Base-by-base conservation (phyloP, 768 basidiomycete genomes). In the Saitozyma sp. region DNA sequence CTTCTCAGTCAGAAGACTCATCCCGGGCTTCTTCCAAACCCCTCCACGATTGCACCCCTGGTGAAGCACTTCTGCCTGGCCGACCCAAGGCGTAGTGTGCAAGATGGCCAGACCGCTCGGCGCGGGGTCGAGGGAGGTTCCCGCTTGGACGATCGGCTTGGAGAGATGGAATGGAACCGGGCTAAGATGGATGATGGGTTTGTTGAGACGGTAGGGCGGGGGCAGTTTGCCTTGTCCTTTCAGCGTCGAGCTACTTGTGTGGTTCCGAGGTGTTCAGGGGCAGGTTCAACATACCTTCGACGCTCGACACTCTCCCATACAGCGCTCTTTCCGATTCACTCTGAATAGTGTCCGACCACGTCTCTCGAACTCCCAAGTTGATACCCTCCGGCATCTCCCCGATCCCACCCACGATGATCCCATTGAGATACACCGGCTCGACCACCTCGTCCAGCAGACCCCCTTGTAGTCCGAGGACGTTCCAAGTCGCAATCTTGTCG, bases 401-500 rank as follows among this genome's bases (percentile, higher is more conserved):
- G 0, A 92, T 87, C 48, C 88, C 91, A 1, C 92, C 91, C 3
- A 98, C 82, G 57, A 92, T 80, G 16, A 97, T 79, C 29, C 76
- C 72, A 49, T 81, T 78, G 19, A 94, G 78, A 72, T 91, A 91
- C 8, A 94, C 59, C 0, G 90, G 89, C 3, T 67, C 46, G 86
- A 80, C 64, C 84, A 82, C 14, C 63, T 79, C 6, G 8, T 87
- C 83, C 2, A 85, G 85, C 53, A 96, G 81, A 1, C 90, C 88
- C 3, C 95, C 94, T 73, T 95, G 92, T 29, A 95, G 82, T 0
- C 94, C 94, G 4, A 92, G 81, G 0, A 88, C 84, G 58, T 84
- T 86, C 92, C 93, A 98, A 6, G 84, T 80, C 0, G 92, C 91
- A 48, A 98, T 88, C 79, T 98, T 98, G 77, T 98, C 94, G 67